Percentiles rank a stretch among this genome's conserved stretches.
Conservation (phyloP, 2,329 filamentous ascomycete genomes). For the Setomelanomma holmii region DNA sequence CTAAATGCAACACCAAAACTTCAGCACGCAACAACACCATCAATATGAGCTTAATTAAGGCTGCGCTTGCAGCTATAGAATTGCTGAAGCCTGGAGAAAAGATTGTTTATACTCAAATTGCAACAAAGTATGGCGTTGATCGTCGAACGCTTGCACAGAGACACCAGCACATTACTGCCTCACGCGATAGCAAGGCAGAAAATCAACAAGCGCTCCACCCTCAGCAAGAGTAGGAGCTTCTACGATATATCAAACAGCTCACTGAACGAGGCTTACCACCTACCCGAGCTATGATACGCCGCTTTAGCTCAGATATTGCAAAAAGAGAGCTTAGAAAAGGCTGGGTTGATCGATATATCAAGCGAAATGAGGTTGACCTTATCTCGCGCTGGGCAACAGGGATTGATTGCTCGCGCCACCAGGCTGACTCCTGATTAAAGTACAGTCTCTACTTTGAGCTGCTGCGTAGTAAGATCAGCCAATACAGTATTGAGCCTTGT, state of each 20-base stretch:
- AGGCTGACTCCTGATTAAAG: conserved; percentile 10
- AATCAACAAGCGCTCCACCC: neutral
- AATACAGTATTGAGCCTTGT: conserved; percentile 6
- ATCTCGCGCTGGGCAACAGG: conserved; percentile 9
- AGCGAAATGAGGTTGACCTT: conserved; percentile 5
- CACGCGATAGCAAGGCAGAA: neutral
- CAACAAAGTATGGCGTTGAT: neutral
- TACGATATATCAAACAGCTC: too few relatives aligned
- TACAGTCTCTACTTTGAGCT: conserved; percentile 16
- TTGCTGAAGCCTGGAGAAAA: neutral
- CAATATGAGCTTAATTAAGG: neutral
- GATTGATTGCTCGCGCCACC: conserved; percentile 12
- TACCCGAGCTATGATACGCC: too few relatives aligned
- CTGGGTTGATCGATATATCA: conserved; percentile 18
- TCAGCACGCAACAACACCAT: neutral
- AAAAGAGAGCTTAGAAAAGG: neutral
- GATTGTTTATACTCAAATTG: neutral
- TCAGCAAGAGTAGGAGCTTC: neutral
- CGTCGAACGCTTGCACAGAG: neutral
- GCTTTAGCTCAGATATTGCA: too few relatives aligned
- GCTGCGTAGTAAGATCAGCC: conserved; percentile 4
- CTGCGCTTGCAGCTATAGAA: neutral
- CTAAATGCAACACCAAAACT: neutral
- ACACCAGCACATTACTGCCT: neutral
- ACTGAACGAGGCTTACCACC: too few relatives aligned